Evolutionary conservation across 2,329 filamentous ascomycete species (phyloP).

Genomic region (Falciphora oryzae): DNA sequence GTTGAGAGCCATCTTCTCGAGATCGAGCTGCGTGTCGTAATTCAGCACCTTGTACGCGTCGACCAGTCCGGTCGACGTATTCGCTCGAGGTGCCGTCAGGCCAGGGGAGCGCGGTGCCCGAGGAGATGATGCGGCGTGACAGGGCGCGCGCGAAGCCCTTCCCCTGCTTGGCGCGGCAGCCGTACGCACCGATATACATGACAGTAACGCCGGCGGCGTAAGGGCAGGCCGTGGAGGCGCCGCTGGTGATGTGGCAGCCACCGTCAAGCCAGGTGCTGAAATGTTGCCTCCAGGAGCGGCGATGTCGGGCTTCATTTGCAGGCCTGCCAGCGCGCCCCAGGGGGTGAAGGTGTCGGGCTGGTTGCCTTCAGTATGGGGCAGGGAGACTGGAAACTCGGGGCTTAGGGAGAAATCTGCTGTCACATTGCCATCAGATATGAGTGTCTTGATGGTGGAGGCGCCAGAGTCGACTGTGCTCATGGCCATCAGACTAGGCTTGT

Average conservation of each 20-base stretch:
- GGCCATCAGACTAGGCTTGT: not conserved
- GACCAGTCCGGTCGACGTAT: slow-evolving; percentile 47
- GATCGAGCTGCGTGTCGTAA: slow-evolving; percentile 45
- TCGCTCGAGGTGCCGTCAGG: slow-evolving; percentile 18
- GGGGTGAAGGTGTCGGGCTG: slow-evolving; percentile 26
- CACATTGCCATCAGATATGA: slow-evolving; percentile 24
- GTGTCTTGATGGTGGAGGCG: slow-evolving; percentile 24
- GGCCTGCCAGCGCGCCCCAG: slow-evolving; percentile 38
- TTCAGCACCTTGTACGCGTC: slow-evolving; percentile 54
- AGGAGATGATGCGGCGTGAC: slow-evolving; percentile 27
- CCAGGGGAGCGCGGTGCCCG: slow-evolving; percentile 26
- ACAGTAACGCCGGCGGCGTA: slow-evolving; percentile 41
- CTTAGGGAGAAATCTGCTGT: slow-evolving; percentile 20
- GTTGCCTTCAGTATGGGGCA: slow-evolving; percentile 3
- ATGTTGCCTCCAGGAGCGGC: slow-evolving; percentile 38
- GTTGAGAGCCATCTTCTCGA: slow-evolving; percentile 55
- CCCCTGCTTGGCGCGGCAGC: slow-evolving; percentile 31
- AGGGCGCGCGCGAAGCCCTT: slow-evolving; percentile 23
- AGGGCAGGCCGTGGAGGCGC: slow-evolving; percentile 50
- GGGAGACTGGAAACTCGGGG: slow-evolving; percentile 1
- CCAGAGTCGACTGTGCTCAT: slow-evolving; percentile 16
- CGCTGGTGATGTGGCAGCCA: slow-evolving; percentile 33
- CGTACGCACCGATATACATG: slow-evolving; percentile 44
- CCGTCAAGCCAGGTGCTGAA: slow-evolving; percentile 37
- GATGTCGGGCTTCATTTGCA: slow-evolving; percentile 37